A percentile compares a stretch with the other conserved stretches of the same genome.
Conservation (phyloP, 1,139 yeast genomes). For the Scheffersomyces parashehatae region DNA sequence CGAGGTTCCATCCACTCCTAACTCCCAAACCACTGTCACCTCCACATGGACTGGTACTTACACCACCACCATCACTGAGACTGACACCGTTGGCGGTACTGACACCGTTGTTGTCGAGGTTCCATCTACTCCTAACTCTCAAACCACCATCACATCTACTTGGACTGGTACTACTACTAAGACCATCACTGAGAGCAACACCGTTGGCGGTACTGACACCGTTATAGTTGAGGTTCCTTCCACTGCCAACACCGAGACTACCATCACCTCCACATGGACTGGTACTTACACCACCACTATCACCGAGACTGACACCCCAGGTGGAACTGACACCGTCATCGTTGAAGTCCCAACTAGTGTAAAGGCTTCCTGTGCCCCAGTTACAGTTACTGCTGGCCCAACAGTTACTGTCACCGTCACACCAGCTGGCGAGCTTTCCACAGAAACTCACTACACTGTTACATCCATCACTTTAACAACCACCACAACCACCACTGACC, state of each 20-base stretch:
- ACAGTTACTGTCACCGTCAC: not conserved
- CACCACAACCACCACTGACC: not conserved
- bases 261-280: too few relatives aligned
- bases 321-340: not conserved
- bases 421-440: not conserved
- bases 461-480: not conserved
- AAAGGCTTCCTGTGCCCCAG: conserved; percentile 3
- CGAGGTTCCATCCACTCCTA: too few relatives aligned
- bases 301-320: too few relatives aligned
- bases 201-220: conserved; percentile 13
- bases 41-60: too few relatives aligned
- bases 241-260: too few relatives aligned
- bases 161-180: conserved; percentile 7
- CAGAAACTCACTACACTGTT: not conserved
- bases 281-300: too few relatives aligned
- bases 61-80: too few relatives aligned
- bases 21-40: too few relatives aligned
- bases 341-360: conserved; percentile 6
- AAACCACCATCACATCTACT: not conserved
- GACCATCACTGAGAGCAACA: not conserved
- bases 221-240: conserved; percentile 13
- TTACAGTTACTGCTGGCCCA: conserved; percentile 1
- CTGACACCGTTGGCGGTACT: too few relatives aligned
- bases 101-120: too few relatives aligned
- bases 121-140: too few relatives aligned